A percentile compares a stretch with the other conserved stretches of the same genome.
phyloP scores from a whole-genome alignment of 148 eudicot genomes.

The Tetragonia tetragonoides region DNA sequence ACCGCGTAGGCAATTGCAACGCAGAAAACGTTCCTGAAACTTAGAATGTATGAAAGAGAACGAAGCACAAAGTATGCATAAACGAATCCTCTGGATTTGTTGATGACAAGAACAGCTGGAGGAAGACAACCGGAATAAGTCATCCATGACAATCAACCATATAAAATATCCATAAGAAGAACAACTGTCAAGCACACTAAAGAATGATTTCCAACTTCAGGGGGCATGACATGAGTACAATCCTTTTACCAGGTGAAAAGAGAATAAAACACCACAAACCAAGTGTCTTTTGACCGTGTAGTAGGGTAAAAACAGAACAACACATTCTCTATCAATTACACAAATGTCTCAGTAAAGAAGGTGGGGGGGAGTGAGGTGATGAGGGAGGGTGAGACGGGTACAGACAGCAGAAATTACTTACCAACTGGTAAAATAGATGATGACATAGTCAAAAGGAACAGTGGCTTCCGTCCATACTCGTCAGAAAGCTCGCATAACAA shows the following conservation, averaged over 20 bases:
- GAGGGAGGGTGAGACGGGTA: neutral
- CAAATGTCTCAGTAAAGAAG: neutral
- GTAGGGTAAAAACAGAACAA: neutral
- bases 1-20: conserved; percentile 80
- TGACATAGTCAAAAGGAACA: conserved; percentile 30
- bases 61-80: conserved; percentile 69
- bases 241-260: neutral
- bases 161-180: neutral
- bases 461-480: conserved; percentile 39
- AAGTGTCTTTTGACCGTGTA: neutral
- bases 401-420: neutral
- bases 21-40: conserved; percentile 76
- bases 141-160: neutral
- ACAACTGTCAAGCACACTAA: neutral
- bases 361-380: neutral
- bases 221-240: neutral
- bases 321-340: neutral
- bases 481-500: conserved; percentile 35
- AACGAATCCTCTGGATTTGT: conserved; percentile 49
- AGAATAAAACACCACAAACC: neutral
- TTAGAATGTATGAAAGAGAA: conserved; percentile 55
- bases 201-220: neutral
- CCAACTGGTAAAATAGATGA: conserved; percentile 30
- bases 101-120: conserved; percentile 67
- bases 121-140: neutral